Conservation (phyloP, 2,329 filamentous ascomycete species). For the Neofusicoccum cordaticola region DNA sequence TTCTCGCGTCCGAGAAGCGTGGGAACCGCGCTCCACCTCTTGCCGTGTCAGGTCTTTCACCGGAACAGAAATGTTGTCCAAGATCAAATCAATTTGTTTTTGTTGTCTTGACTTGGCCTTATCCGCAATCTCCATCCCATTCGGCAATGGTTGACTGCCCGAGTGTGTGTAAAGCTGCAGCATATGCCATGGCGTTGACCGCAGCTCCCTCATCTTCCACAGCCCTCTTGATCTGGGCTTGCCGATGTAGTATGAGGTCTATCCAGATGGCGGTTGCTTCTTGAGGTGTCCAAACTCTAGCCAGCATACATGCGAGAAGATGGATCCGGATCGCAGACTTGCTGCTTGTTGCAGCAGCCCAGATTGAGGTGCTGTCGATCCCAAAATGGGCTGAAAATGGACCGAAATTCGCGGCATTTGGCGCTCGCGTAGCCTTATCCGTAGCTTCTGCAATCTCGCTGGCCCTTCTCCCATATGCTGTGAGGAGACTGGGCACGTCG, state of each 20-base stretch:
- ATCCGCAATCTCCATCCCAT: conserved; percentile 22
- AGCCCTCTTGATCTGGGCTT: no score
- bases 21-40: no score
- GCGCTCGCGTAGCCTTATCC: neutral
- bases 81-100: conserved; percentile 19
- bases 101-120: conserved; percentile 1
- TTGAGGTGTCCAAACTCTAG: no score
- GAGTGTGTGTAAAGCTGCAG: conserved; percentile 8
- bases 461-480: conserved; percentile 19
- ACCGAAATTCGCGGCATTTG: neutral
- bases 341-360: conserved; percentile 22
- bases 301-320: no score
- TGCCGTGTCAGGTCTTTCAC: neutral
- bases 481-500: conserved; percentile 12
- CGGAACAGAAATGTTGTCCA: conserved; percentile 18
- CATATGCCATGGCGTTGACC: neutral
- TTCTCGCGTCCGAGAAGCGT: no score
- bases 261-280: no score
- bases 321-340: no score
- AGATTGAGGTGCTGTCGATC: conserved; percentile 22
- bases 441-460: conserved; percentile 17
- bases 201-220: neutral
- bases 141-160: conserved; percentile 4
- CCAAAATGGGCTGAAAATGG: conserved; percentile 20
- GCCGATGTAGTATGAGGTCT: no score